Evolutionary conservation across 352 stramenopile species (phyloP).

Genomic region (Phytophthora uliginosa): DNA sequence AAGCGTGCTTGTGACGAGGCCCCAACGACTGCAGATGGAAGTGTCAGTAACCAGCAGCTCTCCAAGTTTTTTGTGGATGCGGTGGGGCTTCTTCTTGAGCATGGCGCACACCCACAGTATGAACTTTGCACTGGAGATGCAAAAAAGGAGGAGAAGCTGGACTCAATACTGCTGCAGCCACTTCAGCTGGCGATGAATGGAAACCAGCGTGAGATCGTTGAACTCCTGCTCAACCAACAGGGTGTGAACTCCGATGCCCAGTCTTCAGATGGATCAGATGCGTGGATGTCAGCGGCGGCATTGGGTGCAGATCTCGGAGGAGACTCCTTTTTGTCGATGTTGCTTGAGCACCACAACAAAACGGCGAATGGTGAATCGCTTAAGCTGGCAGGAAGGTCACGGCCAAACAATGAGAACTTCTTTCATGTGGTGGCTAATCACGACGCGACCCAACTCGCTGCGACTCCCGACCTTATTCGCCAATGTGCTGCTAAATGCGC

Average conservation of each 20-base stretch:
- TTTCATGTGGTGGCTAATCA: constrained; percentile 67
- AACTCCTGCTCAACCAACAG: constrained; percentile 59
- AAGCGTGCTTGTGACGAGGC: constrained; percentile 32
- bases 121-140: constrained; percentile 41
- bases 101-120: constrained; percentile 57
- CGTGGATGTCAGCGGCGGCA: constrained; percentile 66
- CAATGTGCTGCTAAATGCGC: constrained; percentile 47
- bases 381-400: constrained; percentile 35
- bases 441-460: constrained; percentile 27
- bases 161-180: constrained; percentile 45
- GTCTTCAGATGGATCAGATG: constrained; percentile 57
- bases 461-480: constrained; percentile 44
- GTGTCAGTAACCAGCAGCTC: constrained; percentile 16
- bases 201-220: constrained; percentile 53
- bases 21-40: constrained; percentile 33
- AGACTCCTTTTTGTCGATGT: constrained; percentile 56
- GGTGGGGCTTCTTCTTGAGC: constrained; percentile 61
- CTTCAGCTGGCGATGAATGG: constrained; percentile 70
- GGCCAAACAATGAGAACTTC: constrained; percentile 51
- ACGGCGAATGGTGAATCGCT: constrained; percentile 39
- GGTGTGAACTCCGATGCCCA: constrained; percentile 44
- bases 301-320: constrained; percentile 39
- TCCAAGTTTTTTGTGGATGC: constrained; percentile 61
- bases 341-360: constrained; percentile 60
- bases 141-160: constrained; percentile 18